Evolutionary conservation across 257 asterid genomes (phyloP), one percentile per base, ranked within the genome.

Genomic region (Nicotiana sylvestris): DNA sequence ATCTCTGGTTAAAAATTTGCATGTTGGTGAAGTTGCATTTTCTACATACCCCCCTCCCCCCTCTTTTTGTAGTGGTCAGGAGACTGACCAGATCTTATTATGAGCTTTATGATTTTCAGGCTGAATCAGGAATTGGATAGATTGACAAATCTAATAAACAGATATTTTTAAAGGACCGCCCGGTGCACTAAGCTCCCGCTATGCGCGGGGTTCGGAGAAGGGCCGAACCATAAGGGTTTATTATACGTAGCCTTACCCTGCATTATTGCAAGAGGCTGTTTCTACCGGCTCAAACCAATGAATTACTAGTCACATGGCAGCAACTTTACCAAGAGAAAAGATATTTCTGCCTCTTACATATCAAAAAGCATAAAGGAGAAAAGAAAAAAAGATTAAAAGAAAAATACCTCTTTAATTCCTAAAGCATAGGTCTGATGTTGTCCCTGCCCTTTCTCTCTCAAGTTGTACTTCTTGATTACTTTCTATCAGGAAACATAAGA

Each of bases 381-480:
- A 69, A 65, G 66, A 21, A 66, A 58, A 21, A 72, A 33, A 49
- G 61, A 74, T 74, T 18, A 74, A n/a, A 29, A 39, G 57, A 62
- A 37, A 74, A 77, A 83, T 90, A 96, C 99, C 98, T 96, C 99
- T 88, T 96, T 96, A 86, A 96, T 93, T 80, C 99, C 99, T 87
- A 96, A 84, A 85, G 98, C 99, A 89, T 94, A 96, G 69, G 99
- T 96, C 89, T 96, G 99, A 91, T 96, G 99, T 51, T 94, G 98
- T 33, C 94, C 98, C 43, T 91, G 89, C 79, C 98, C 99, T 85
- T 90, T 93, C 88, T 92, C 93, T 67, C 97, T 91, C 87, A 96
- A 87, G 81, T 89, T 89, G 88, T 88, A 96, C 83, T 96, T 96
- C 78, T 72, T 87, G 82, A 96, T 93, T 77, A 96, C 53, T 87